phyloP scores from a whole-genome alignment of 108 stramenopile genomes.

The Skeletonema costatum region DNA sequence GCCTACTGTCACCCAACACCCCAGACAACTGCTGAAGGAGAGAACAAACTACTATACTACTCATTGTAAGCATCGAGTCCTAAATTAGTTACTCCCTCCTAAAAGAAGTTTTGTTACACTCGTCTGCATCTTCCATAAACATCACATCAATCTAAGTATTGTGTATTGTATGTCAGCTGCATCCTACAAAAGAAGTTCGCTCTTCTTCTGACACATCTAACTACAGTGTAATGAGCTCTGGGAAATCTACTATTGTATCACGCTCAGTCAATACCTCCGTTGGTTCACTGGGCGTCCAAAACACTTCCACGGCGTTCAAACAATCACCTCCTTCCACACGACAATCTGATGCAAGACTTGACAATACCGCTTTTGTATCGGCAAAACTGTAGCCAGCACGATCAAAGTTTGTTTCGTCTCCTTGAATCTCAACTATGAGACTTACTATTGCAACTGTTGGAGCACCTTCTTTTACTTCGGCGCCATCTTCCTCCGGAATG shows the following conservation, averaged over 20 bases:
- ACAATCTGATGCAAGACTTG: conserved; percentile 79
- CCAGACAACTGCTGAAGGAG: too few species aligned
- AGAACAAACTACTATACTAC: too few species aligned
- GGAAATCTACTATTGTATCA: conserved; percentile 81
- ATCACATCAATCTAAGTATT: too few species aligned
- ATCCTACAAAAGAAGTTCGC: too few species aligned
- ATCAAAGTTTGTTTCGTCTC: conserved; percentile 70
- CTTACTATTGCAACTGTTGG: conserved; percentile 75
- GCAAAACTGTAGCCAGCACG: conserved; percentile 71
- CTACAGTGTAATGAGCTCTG: conserved; percentile 78
- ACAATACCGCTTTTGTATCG: conserved; percentile 71
- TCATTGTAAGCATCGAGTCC: too few species aligned
- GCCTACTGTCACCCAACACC: too few species aligned
- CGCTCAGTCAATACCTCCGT: conserved; percentile 64
- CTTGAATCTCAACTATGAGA: conserved; percentile 80
- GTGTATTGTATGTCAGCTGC: too few species aligned
- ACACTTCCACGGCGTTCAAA: conserved; percentile 85
- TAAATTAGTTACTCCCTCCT: too few species aligned
- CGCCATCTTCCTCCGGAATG: conserved; percentile 44
- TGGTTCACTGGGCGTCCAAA: conserved; percentile 82
- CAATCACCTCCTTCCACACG: conserved; percentile 79
- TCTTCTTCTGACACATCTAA: too few species aligned
- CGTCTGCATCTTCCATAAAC: too few species aligned
- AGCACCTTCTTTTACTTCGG: conserved; percentile 36
- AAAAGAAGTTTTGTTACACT: too few species aligned